Base-by-base conservation (phyloP, 805 yeast genomes). In the Candida cerambycidarum region DNA sequence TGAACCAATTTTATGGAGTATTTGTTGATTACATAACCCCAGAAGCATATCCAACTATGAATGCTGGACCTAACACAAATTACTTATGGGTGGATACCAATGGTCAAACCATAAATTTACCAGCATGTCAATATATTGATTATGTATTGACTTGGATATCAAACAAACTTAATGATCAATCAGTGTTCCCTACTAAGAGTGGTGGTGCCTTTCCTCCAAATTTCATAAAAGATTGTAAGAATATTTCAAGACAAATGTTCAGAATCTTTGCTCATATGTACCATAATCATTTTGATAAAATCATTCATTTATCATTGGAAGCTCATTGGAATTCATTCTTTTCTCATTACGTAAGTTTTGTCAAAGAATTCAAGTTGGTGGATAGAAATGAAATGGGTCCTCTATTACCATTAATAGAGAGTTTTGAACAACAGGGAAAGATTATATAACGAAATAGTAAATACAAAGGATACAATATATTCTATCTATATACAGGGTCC, bases 261-360 rank as follows among this genome's bases (percentile, higher is more conserved):
- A 77, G 98, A 52, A 87, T 93, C 12, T 90, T 92, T 67, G 99
- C 99, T 3, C 96, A 90, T 59, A 82, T 93, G 29, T 93, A 90
- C 61, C 87, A 89, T 65, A 89, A 89, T 61, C 99, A 93, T 62
- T 93, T 89, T 63, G 99, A 92, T 52, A 89, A 85, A 58, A 78
- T 92, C 17, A 81, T 92, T n/a, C 97, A 93, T 61, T 66, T 93
- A 45, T 83, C 95, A 1, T 64, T 93, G 46, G 99, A 93, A 61
- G 97, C 98, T 0, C 98, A 93, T 61, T 93, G 96, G 96, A 93
- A 93, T 63, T 90, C 98, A 3, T 87, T 90, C 54, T 93, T 95
- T 65, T 93, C 96, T 12, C 99, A 93, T 61, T 93, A 86, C 57
- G 78, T 92, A 33, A 84, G 96, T 41, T 88, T 93, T 57, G 79